A percentile compares a stretch with the other conserved stretches of the same genome.
Evolutionary conservation across 2,329 filamentous ascomycete genomes (phyloP).

Genomic region (Xenoacremonium recifei): DNA sequence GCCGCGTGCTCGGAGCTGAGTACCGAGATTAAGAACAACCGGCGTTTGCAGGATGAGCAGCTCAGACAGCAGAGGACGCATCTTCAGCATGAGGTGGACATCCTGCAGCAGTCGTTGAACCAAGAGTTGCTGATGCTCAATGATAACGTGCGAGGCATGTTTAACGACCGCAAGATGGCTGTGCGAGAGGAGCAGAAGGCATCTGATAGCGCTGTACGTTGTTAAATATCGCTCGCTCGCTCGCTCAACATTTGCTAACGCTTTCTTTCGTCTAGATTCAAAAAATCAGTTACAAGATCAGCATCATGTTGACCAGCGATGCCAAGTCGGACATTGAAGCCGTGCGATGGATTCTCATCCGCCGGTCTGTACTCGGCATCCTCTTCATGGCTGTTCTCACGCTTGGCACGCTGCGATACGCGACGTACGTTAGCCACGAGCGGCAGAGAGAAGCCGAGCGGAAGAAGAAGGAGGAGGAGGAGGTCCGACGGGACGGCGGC

Average conservation of each 20-base stretch:
- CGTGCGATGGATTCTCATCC: slow-evolving; percentile 79
- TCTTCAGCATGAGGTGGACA: slow-evolving; percentile 94
- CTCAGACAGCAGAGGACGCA: slow-evolving; percentile 81
- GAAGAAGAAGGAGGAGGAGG: slow-evolving; percentile 42
- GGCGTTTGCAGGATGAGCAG: slow-evolving; percentile 74
- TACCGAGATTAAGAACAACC: slow-evolving; percentile 79
- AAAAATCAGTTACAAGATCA: slow-evolving; percentile 95
- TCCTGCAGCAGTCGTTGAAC: slow-evolving; percentile 77
- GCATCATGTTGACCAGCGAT: slow-evolving; percentile 84
- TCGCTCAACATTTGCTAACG: not conserved
- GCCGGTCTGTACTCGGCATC: slow-evolving; percentile 62
- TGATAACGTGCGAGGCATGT: slow-evolving; percentile 92
- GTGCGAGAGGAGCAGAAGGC: slow-evolving; percentile 84
- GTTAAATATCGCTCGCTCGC: not conserved
- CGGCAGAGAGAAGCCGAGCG: slow-evolving; percentile 45
- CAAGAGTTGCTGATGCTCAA: slow-evolving; percentile 81
- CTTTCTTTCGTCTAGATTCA: slow-evolving; percentile 63
- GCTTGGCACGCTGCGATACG: slow-evolving; percentile 58
- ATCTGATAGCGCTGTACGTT: slow-evolving; percentile 73
- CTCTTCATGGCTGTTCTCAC: slow-evolving; percentile 64
- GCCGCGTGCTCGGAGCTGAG: slow-evolving; percentile 90
- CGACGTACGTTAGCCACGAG: slow-evolving; percentile 54
- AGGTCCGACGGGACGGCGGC: slow-evolving; percentile 41
- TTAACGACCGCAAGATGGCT: slow-evolving; percentile 92
- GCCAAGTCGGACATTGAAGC: slow-evolving; percentile 89